A percentile compares a stretch with the other conserved stretches of the same genome.
These are phyloP conservation scores for Puccinia novopanici DNA, from an alignment of 1,284 basidiomycete genomes.

Conservation along the genomic window DNA sequence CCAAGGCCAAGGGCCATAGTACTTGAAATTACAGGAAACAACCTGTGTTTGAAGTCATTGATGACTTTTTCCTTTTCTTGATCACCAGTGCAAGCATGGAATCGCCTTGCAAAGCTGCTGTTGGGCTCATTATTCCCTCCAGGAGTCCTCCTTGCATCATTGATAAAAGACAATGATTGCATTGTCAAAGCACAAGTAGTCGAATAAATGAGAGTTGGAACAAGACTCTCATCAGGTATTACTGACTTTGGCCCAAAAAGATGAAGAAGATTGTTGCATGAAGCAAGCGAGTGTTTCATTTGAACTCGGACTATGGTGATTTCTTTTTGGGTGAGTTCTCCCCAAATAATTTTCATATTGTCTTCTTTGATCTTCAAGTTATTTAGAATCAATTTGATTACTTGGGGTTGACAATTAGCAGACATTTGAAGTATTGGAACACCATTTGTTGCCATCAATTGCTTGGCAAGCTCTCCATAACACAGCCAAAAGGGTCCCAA, in stretches of 20 bases:
- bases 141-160: not conserved
- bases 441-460: not conserved
- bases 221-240: not conserved
- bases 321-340: not conserved
- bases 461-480: not conserved
- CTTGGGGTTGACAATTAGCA: not conserved
- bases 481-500: too few species aligned
- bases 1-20: slow-evolving; percentile 21
- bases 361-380: not conserved
- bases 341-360: not conserved
- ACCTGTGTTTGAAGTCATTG: not conserved
- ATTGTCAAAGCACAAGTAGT: not conserved
- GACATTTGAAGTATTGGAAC: not conserved
- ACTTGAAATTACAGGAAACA: not conserved
- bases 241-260: not conserved
- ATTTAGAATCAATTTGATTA: not conserved
- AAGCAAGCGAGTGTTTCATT: not conserved
- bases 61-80: not conserved
- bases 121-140: not conserved
- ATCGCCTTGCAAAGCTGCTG: too few species aligned
- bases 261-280: not conserved
- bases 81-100: not conserved
- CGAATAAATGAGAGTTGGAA: not conserved
- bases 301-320: not conserved
- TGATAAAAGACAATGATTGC: not conserved